These are phyloP conservation scores for barrel medic (Medicago truncatula) DNA, from an alignment of 306 rosid genomes.

Conservation along the genomic window DNA sequence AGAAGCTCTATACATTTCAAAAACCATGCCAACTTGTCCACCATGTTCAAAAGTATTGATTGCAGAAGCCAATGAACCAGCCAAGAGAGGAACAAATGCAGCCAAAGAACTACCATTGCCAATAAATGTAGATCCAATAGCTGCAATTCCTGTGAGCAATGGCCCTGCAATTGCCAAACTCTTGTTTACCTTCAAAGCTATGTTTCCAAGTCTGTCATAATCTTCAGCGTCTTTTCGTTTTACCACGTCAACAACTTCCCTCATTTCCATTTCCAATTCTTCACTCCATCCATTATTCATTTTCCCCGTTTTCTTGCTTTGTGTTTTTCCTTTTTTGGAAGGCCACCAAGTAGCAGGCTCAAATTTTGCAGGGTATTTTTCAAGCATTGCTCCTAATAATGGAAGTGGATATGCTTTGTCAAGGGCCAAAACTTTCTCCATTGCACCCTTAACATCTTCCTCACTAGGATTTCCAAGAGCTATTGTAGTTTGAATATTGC, in stretches of 20 bases:
- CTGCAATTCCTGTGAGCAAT: constrained; percentile 73
- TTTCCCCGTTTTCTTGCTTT: not conserved
- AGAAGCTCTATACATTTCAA: constrained; percentile 69
- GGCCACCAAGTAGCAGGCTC: constrained; percentile 93
- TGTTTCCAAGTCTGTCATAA: constrained; percentile 69
- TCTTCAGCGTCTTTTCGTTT: constrained; percentile 67
- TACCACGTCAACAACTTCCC: constrained; percentile 58
- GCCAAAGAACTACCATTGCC: constrained; percentile 43
- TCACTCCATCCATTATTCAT: constrained; percentile 67
- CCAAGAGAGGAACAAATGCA: constrained; percentile 50
- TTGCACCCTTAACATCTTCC: constrained; percentile 52
- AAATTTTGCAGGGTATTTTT: constrained; percentile 62
- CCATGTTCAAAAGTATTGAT: constrained; percentile 68
- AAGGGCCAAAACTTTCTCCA: constrained; percentile 64
- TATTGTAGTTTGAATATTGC: constrained; percentile 52
- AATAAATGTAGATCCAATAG: constrained; percentile 53
- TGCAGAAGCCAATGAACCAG: constrained; percentile 61
- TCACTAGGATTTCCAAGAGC: constrained; percentile 41
- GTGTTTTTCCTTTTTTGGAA: not conserved
- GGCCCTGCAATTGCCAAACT: constrained; percentile 69
- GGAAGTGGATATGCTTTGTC: constrained; percentile 91
- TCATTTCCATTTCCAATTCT: constrained; percentile 61
- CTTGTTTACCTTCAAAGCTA: constrained; percentile 67
- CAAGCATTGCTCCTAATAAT: constrained; percentile 73
- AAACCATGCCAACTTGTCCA: constrained; percentile 76